Evolutionary conservation across 768 basidiomycete genomes (phyloP), one percentile per base, ranked within the genome.

Genomic region (Infundibulicybe gibba): DNA sequence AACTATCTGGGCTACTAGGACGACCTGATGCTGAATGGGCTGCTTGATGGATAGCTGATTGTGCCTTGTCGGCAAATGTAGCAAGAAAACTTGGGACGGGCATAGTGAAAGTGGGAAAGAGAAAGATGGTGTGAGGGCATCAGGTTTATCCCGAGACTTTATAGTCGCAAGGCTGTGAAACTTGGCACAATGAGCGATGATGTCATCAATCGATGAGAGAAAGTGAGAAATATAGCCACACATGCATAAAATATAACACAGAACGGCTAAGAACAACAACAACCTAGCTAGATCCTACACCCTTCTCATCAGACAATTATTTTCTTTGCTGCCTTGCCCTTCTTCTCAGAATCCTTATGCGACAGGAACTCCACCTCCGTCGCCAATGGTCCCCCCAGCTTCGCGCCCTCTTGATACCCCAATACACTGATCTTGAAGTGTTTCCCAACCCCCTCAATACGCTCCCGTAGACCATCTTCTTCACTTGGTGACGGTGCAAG

Each of bases 311-410:
- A 89, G 49, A 88, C 81, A 61, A 80, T 60, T 45, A 90, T 86
- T 74, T 90, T 93, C 76, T 80, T 86, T 57, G 80, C 77, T 45
- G 76, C 63, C 67, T 92, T 93, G 61, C 87, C 87, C 74, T 94
- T 95, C 80, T 86, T 93, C 76, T 94, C 92, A 54, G 87, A 87
- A 67, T 95, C 93, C 68, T 93, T 93, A 74, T 95, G 92, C 59
- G 89, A 91, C 66, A 90, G 65, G 64, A 94, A 97, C 70, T 94
- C 90, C 30, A 97, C 91, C 70, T 97, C 94, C 5, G 92, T 94
- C 52, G 92, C 87, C 62, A 94, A 75, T n/a, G 92, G 85, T 17
- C 90, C 88, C 39, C 77, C 80, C 44, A 94, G 70, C 68, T 83
- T 85, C 63, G 82, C 79, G n/a, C 69, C 61, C 54, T 91, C 86